Evolutionary conservation across 2,329 filamentous ascomycete genomes (phyloP).

Genomic region (Ophiocordyceps unilateralis): DNA sequence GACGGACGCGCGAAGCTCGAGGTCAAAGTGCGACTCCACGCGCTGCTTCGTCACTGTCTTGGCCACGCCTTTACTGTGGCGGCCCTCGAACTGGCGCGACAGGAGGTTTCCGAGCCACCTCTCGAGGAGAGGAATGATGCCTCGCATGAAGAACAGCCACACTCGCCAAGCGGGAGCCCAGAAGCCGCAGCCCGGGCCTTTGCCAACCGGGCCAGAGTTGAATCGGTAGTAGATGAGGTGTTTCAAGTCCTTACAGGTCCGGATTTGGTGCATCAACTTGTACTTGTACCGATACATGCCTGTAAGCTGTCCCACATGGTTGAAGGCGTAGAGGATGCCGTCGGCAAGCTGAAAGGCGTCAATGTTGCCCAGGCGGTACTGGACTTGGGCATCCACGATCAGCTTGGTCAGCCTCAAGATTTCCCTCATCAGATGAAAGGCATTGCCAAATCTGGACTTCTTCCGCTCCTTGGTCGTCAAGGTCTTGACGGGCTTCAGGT

Average conservation of each 20-base stretch:
- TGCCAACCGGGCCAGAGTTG: conserved; percentile 90
- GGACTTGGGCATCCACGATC: conserved; percentile 95
- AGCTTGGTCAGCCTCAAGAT: conserved; percentile 91
- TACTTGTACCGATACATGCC: conserved; percentile 99
- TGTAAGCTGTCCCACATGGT: conserved; percentile 93
- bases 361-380: conserved; percentile 93
- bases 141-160: conserved; percentile 98
- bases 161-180: conserved; percentile 98
- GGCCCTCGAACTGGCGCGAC: conserved; percentile 93
- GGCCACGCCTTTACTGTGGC: conserved; percentile 95
- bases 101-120: conserved; percentile 94
- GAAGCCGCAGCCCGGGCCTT: conserved; percentile 94
- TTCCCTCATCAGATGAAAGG: conserved; percentile 97
- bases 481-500: conserved; percentile 96
- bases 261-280: conserved; percentile 99
- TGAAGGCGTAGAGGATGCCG: conserved; percentile 98
- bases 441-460: conserved; percentile 97
- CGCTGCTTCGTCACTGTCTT: conserved; percentile 99
- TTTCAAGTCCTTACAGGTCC: conserved; percentile 96
- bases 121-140: conserved; percentile 91
- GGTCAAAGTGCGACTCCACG: conserved; percentile 95
- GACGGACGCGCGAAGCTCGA: conserved; percentile 91
- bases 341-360: conserved; percentile 97
- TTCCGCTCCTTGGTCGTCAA: conserved; percentile 97
- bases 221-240: conserved; percentile 98